Evolutionary conservation across 345 rosid genomes (phyloP).

Genomic region (Eucalyptus tenuipes): DNA sequence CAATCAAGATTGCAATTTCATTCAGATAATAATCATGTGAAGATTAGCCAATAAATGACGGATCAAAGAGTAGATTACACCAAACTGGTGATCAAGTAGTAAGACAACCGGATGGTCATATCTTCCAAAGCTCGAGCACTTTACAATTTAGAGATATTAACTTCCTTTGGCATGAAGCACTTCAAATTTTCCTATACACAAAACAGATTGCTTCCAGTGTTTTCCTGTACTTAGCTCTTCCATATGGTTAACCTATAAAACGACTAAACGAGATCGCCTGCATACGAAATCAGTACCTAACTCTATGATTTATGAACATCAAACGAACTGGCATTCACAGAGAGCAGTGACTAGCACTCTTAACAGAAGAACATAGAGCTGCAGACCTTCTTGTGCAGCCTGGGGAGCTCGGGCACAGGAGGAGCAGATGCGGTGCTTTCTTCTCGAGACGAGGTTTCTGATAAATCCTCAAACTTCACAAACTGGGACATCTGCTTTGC

Average conservation of each 20-base stretch:
- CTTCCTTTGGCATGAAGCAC: not conserved
- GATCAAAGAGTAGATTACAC: not conserved
- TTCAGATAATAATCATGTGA: not conserved
- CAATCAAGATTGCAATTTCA: not conserved
- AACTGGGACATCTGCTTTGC: slow-evolving; percentile 70
- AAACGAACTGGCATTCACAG: not conserved
- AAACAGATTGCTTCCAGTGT: not conserved
- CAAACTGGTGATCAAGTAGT: not conserved
- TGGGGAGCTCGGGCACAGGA: slow-evolving; percentile 51
- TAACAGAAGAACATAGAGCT: slow-evolving; percentile 83
- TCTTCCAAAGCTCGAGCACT: not conserved
- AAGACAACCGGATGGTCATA: not conserved
- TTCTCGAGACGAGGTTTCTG: slow-evolving; percentile 34
- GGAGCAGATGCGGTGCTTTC: slow-evolving; percentile 4
- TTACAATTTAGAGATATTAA: not conserved
- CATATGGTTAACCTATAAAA: not conserved
- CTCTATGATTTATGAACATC: not conserved
- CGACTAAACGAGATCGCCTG: not conserved
- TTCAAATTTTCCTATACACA: not conserved
- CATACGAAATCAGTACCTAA: not conserved
- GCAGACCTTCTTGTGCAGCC: slow-evolving; percentile 34
- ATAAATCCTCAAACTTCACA: slow-evolving; percentile 46
- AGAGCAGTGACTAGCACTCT: slow-evolving; percentile 5
- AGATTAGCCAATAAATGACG: not conserved
- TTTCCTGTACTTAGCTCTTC: not conserved